phyloP scores from a whole-genome alignment of 495 filamentous ascomycete species.

The Hyaloscypha finlandica region DNA sequence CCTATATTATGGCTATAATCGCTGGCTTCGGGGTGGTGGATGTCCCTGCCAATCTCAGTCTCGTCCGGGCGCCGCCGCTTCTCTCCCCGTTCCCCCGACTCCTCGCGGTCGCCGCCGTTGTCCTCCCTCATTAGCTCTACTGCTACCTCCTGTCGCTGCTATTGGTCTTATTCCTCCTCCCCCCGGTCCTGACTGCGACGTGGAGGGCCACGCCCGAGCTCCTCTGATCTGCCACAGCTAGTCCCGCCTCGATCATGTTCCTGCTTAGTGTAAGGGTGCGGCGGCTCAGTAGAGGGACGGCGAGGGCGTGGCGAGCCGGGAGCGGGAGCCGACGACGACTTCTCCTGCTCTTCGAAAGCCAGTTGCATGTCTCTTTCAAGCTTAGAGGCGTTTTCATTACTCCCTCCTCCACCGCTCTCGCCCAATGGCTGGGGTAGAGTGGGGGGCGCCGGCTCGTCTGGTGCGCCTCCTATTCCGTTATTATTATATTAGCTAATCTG shows the following conservation, averaged over 20 bases:
- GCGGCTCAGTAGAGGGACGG: slow-evolving; percentile 6
- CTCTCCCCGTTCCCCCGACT: neutral
- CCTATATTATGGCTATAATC: no score
- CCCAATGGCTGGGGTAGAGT: slow-evolving; percentile 1
- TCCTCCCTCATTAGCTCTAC: neutral
- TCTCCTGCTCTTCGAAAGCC: slow-evolving; percentile 11
- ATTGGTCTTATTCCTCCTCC: slow-evolving; percentile 11
- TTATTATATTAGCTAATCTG: slow-evolving; percentile 9
- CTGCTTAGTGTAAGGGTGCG: neutral
- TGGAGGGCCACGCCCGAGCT: slow-evolving; percentile 5
- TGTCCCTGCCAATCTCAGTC: no score
- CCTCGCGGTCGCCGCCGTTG: neutral
- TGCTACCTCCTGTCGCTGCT: slow-evolving; percentile 11
- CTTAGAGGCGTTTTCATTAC: slow-evolving; percentile 4
- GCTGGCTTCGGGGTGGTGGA: no score
- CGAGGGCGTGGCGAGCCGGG: slow-evolving; percentile 9
- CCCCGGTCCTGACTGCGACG: slow-evolving; percentile 12
- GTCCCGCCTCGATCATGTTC: neutral
- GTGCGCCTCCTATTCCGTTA: slow-evolving; percentile 3
- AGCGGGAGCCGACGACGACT: slow-evolving; percentile 15
- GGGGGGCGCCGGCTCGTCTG: slow-evolving; percentile 9
- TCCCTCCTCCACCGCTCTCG: slow-evolving; percentile 7
- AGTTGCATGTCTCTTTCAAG: slow-evolving; percentile 9
- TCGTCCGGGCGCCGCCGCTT: neutral
- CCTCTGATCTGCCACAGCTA: neutral